Evolutionary conservation across 2,329 filamentous ascomycete genomes (phyloP).

Genomic region (Aspergillus caelatus): DNA sequence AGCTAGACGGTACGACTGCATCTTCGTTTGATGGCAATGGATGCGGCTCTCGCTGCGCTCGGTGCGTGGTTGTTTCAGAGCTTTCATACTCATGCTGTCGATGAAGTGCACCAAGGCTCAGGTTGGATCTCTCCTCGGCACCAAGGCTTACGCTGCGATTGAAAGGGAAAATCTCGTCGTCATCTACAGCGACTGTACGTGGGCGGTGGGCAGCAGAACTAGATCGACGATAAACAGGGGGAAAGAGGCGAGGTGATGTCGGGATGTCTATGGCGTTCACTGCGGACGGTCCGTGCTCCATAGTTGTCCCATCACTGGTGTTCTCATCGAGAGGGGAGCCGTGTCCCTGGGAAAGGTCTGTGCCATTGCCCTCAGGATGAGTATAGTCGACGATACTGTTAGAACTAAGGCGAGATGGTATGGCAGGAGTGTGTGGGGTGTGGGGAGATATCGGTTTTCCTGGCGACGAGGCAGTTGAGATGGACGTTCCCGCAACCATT

Average conservation of each 20-base stretch:
- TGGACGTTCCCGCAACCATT: constrained; percentile 66
- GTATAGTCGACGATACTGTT: constrained; percentile 79
- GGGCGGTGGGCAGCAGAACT: constrained; percentile 48
- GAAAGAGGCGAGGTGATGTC: constrained; percentile 47
- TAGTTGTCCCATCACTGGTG: constrained; percentile 36
- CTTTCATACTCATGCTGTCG: constrained; percentile 38
- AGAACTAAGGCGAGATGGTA: constrained; percentile 89
- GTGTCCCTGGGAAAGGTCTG: constrained; percentile 31
- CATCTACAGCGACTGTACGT: constrained; percentile 41
- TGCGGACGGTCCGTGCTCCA: constrained; percentile 36
- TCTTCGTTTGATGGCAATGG: constrained; percentile 25
- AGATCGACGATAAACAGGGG: constrained; percentile 46
- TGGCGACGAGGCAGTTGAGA: constrained; percentile 85
- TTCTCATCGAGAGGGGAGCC: constrained; percentile 40
- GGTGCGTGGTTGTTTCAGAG: constrained; percentile 22
- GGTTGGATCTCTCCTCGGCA: constrained; percentile 40
- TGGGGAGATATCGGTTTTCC: constrained; percentile 88
- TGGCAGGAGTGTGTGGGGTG: constrained; percentile 88
- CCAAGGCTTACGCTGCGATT: constrained; percentile 51
- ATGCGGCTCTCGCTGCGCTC: constrained; percentile 21
- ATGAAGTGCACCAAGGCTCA: constrained; percentile 35
- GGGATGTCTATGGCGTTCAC: constrained; percentile 53
- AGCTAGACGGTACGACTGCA: constrained; percentile 18
- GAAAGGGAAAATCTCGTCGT: constrained; percentile 49
- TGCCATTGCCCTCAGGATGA: constrained; percentile 39